A percentile compares a stretch with the other conserved stretches of the same genome.
These are phyloP conservation scores for Trichoderma sp. DNA, from an alignment of 2,329 filamentous ascomycete genomes.

Conservation along the genomic window DNA sequence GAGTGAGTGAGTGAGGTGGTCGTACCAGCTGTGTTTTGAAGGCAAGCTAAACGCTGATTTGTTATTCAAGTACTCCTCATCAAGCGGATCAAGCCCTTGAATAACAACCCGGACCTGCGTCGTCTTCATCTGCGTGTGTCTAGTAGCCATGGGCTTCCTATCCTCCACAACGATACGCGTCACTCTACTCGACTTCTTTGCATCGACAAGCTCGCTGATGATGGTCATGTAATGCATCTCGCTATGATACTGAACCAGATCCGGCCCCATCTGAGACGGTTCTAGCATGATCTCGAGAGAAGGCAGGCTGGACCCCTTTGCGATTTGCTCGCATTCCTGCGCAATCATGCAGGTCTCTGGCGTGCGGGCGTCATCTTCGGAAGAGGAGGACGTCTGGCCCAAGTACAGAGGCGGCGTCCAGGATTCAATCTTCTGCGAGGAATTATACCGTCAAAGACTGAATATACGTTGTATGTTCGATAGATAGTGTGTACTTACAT, in stretches of 20 bases:
- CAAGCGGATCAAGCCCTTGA: background rate
- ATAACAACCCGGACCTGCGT: background rate
- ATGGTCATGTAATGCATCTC: slow-evolving; percentile 1
- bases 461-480: background rate
- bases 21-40: background rate
- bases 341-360: background rate
- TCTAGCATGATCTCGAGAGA: background rate
- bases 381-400: background rate
- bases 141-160: background rate
- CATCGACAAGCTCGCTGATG: background rate
- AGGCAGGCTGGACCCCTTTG: background rate
- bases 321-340: background rate
- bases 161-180: background rate
- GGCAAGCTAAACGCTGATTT: background rate
- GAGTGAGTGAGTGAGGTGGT: background rate
- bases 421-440: background rate
- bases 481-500: background rate
- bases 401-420: background rate
- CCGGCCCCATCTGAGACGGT: background rate
- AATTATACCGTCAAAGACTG: background rate
- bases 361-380: background rate
- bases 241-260: background rate
- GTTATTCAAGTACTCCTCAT: background rate
- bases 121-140: background rate
- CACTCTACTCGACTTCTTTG: background rate